A percentile compares a stretch with the other conserved stretches of the same genome.
Evolutionary conservation across 768 basidiomycete species (phyloP).

Genomic region (Lactifluus hygrophoroides): DNA sequence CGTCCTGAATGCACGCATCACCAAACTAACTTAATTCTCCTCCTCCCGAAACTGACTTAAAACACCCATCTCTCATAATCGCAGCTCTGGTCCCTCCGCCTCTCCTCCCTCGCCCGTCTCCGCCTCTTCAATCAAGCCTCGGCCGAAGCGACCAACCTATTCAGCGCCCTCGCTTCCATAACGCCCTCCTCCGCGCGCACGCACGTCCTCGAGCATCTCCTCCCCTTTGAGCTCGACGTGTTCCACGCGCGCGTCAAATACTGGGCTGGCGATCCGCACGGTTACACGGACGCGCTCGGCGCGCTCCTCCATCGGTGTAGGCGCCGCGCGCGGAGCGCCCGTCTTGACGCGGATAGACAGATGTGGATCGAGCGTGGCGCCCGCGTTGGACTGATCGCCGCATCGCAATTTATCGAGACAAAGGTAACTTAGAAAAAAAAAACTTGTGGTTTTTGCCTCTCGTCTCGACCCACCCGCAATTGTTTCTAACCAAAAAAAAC

Average conservation of each 20-base stretch:
- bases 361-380: conserved; percentile 85
- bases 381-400: conserved; percentile 67
- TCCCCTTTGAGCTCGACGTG: conserved; percentile 52
- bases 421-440: too few relatives aligned
- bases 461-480: too few relatives aligned
- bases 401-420: conserved; percentile 79
- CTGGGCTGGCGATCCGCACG: conserved; percentile 76
- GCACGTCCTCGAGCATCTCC: conserved; percentile 51
- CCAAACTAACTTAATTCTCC: neutral
- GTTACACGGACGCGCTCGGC: conserved; percentile 66
- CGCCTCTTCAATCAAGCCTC: conserved; percentile 83
- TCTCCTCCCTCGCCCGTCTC: conserved; percentile 69
- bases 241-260: conserved; percentile 69
- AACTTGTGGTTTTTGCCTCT: too few relatives aligned
- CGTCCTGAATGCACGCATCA: conserved; percentile 56
- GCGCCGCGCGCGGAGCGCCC: conserved; percentile 33
- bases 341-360: conserved; percentile 17
- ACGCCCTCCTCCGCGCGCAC: conserved; percentile 43
- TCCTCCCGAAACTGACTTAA: neutral
- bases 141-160: conserved; percentile 76
- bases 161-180: conserved; percentile 54
- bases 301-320: conserved; percentile 58
- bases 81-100: conserved; percentile 79
- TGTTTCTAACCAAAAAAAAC: too few relatives aligned
- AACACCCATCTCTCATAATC: neutral